Conservation (phyloP, 2,329 filamentous ascomycete genomes). For the Fulvia fulva region DNA sequence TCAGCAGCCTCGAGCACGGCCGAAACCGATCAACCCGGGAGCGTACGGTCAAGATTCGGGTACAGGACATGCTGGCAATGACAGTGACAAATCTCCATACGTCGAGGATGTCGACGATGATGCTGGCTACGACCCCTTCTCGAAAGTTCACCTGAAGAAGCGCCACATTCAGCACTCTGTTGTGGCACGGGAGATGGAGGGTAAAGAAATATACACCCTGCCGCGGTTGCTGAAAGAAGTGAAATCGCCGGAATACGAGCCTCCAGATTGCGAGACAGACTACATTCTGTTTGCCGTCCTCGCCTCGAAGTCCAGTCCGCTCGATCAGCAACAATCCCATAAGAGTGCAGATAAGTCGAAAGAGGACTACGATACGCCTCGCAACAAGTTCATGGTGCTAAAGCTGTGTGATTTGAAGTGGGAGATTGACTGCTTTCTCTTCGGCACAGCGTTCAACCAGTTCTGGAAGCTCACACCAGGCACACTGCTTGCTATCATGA, state of each 20-base stretch:
- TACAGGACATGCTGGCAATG: slow-evolving; percentile 17
- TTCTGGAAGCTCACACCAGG: slow-evolving; percentile 93
- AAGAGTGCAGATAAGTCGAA: slow-evolving; percentile 47
- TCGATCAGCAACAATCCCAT: slow-evolving; percentile 51
- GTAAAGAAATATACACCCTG: slow-evolving; percentile 72
- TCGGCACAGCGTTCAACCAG: slow-evolving; percentile 81
- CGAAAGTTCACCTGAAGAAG: slow-evolving; percentile 75
- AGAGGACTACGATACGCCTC: slow-evolving; percentile 45
- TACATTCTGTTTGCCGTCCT: slow-evolving; percentile 86
- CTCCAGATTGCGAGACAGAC: slow-evolving; percentile 79
- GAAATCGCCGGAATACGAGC: slow-evolving; percentile 75
- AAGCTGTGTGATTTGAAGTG: slow-evolving; percentile 83
- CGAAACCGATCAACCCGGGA: slow-evolving; percentile 8
- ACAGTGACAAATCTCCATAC: slow-evolving; percentile 16
- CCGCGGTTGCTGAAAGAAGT: slow-evolving; percentile 77
- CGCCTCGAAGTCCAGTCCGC: slow-evolving; percentile 81
- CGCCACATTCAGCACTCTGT: slow-evolving; percentile 78
- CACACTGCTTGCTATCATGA: slow-evolving; percentile 88
- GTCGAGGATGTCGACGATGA: slow-evolving; percentile 15
- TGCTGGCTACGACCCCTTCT: slow-evolving; percentile 78
- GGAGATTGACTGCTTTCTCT: slow-evolving; percentile 88
- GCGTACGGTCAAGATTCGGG: slow-evolving; percentile 10
- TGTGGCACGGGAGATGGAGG: slow-evolving; percentile 70
- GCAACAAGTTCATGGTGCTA: slow-evolving; percentile 89
- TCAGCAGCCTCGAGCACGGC: neutral